Conservation (phyloP, 805 yeast species). For the Blastobotrys chiropterorum region DNA sequence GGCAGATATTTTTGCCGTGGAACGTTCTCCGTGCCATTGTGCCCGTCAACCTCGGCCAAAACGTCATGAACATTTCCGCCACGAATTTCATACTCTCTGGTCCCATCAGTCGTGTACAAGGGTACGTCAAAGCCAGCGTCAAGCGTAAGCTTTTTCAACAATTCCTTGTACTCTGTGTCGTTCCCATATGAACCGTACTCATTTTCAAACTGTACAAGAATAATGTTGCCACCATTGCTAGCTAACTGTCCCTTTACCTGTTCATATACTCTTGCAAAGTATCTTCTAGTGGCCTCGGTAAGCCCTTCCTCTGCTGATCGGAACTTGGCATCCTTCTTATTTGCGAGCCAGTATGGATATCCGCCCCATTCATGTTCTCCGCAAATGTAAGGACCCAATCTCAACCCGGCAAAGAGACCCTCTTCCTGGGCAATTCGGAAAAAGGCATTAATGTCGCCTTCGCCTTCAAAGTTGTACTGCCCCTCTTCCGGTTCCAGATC, state of each 20-base stretch:
- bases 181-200: slow-evolving; percentile 1
- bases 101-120: slow-evolving; percentile 5
- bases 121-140: slow-evolving; percentile 4
- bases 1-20: neutral
- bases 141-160: neutral
- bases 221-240: slow-evolving; percentile 1
- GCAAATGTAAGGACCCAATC: slow-evolving; percentile 4
- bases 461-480: slow-evolving; percentile 1
- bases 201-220: slow-evolving; percentile 6
- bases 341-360: slow-evolving; percentile 2
- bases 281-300: neutral
- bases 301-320: neutral
- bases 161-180: neutral
- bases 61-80: neutral
- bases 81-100: neutral
- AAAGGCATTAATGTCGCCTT: neutral
- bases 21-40: neutral
- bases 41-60: slow-evolving; percentile 1
- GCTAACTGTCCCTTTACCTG: neutral
- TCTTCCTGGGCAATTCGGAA: slow-evolving; percentile 5
- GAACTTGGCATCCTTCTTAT: neutral
- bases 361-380: slow-evolving; percentile 9
- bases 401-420: neutral
- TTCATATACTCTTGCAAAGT: neutral
- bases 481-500: slow-evolving; percentile 3